Evolutionary conservation across 2,329 filamentous ascomycete genomes (phyloP), one percentile per base, ranked within the genome.

Genomic region (Ceratocystis destructans): DNA sequence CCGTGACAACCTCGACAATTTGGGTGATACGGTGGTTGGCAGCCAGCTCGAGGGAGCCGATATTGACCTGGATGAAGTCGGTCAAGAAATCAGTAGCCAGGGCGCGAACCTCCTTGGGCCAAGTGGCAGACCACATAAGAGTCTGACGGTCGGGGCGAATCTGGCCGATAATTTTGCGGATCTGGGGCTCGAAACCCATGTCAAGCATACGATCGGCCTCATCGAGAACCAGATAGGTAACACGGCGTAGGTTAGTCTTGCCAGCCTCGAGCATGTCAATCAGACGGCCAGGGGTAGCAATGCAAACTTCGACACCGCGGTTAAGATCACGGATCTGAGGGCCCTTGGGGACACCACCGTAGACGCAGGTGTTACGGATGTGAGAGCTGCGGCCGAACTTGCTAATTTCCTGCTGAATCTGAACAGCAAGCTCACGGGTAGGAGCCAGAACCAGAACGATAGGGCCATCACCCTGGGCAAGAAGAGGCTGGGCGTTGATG

Each of bases 131-230:
- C 90, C 93, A 99, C 91, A 99, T 96, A 82, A 94, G 94, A 69
- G 94, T 99, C 78, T 99, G 94, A 83, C 94, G 88, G 76, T 99
- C 94, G 65, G 94, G 94, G 72, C 94, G 90, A 77, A 97, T 97
- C 80, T 99, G 94, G 70, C 88, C 84, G 72, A 99, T 92, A 71
- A 99, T 97, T 82, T 97, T 97, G 81, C 94, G 90, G 73, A 99
- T 97, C 77, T 97, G 94, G 71, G 94, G 94, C 80, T 99, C 94
- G 79, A 99, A 97, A 85, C 94, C 94, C 94, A 99, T 99, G 80
- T 99, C 94, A 76, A 99, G 83, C 94, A 99, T 99, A 74, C 94
- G 93, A 79, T 99, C 94, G 76, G 94, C 94, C 81, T 99, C 94
- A 73, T 99, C 94, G 70, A 99, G 91, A 71, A 97, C 94, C 67